Evolutionary conservation across 2,329 filamentous ascomycete genomes (phyloP).

Genomic region (Diplodia mutila): DNA sequence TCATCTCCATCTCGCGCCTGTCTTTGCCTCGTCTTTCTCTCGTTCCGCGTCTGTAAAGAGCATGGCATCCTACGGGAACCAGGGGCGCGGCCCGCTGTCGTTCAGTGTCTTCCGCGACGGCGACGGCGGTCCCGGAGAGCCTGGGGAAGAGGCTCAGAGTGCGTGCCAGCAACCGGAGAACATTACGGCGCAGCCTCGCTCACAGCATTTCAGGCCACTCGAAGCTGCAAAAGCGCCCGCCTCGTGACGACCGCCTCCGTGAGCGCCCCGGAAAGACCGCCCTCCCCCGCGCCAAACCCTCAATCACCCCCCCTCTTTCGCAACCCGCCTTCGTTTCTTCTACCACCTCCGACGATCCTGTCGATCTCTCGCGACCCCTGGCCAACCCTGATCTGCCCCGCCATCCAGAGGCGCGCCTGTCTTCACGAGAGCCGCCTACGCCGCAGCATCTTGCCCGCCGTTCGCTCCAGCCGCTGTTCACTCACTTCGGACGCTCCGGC

Average conservation of each 20-base stretch:
- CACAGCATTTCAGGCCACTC: background rate
- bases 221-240: constrained; percentile 14
- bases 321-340: background rate
- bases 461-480: background rate
- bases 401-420: background rate
- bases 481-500: background rate
- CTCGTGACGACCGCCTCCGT: background rate
- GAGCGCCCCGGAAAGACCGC: background rate
- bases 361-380: background rate
- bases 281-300: background rate
- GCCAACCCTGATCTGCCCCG: background rate
- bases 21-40: constrained; percentile 15
- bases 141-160: background rate
- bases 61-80: constrained; percentile 12
- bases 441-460: background rate
- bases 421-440: background rate
- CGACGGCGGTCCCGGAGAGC: no score
- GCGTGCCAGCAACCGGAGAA: background rate
- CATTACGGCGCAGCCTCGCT: background rate
- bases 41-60: background rate
- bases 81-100: constrained; percentile 1
- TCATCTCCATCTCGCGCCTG: constrained; percentile 11
- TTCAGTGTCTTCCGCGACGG: constrained; percentile 18
- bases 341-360: constrained; percentile 7
- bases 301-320: background rate